Conservation (phyloP, 805 yeast genomes). For the Kluyveromyces siamensis region DNA sequence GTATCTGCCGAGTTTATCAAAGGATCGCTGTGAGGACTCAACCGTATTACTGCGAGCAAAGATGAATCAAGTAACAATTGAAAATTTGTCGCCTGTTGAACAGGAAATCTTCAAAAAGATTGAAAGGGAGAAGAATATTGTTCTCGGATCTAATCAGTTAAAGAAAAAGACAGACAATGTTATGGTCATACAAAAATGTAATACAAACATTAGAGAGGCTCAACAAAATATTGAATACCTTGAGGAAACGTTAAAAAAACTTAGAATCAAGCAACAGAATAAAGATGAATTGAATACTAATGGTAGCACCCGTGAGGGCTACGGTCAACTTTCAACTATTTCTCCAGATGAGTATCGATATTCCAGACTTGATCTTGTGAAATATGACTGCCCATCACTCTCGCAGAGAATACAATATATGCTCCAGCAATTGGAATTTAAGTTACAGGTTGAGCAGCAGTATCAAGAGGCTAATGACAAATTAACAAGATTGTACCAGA, state of each 20-base stretch:
- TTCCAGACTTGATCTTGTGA: slow-evolving; percentile 71
- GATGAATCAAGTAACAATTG: background rate
- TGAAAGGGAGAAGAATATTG: slow-evolving; percentile 79
- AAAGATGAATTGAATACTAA: background rate
- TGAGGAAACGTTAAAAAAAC: slow-evolving; percentile 62
- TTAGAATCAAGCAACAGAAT: slow-evolving; percentile 25
- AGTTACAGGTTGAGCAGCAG: slow-evolving; percentile 88
- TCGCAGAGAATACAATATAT: slow-evolving; percentile 92
- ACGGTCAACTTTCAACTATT: slow-evolving; percentile 32
- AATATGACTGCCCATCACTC: slow-evolving; percentile 87
- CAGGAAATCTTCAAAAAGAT: slow-evolving; percentile 76
- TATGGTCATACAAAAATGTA: slow-evolving; percentile 83
- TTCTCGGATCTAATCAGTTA: slow-evolving; percentile 77
- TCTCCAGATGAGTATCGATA: slow-evolving; percentile 32
- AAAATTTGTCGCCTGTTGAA: slow-evolving; percentile 13
- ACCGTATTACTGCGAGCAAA: background rate
- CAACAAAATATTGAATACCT: slow-evolving; percentile 85
- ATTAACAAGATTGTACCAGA: slow-evolving; percentile 71
- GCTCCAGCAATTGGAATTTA: slow-evolving; percentile 91
- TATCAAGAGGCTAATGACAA: slow-evolving; percentile 90
- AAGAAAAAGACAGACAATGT: slow-evolving; percentile 71
- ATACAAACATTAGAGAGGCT: slow-evolving; percentile 83
- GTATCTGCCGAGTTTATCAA: background rate
- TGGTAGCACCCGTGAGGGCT: slow-evolving; percentile 11
- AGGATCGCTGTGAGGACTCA: background rate